phyloP scores from a whole-genome alignment of 129 eudicot genomes.

The Helianthus annuus region DNA sequence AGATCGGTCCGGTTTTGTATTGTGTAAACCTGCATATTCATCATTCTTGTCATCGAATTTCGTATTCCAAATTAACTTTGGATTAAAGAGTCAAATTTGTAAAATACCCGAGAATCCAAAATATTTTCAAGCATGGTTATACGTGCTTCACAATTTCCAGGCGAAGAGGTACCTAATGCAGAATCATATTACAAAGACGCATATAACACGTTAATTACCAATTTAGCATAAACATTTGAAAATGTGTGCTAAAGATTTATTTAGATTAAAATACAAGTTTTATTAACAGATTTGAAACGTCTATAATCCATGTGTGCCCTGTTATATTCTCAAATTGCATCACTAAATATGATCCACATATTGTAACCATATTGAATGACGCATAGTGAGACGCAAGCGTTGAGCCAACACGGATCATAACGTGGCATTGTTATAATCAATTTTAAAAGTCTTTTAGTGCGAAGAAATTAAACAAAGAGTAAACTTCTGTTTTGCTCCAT shows the following conservation, averaged over 20 bases:
- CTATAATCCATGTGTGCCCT: constrained; percentile 24
- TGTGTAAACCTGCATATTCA: constrained; percentile 50
- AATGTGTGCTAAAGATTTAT: not conserved
- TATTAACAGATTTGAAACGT: constrained; percentile 1
- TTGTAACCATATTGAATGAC: constrained; percentile 27
- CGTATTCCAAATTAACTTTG: constrained; percentile 8
- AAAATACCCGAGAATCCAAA: constrained; percentile 71
- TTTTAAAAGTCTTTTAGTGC: not conserved
- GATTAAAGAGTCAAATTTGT: constrained; percentile 4
- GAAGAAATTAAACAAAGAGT: not conserved
- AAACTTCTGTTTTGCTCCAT: too few species aligned
- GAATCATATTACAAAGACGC: constrained; percentile 16
- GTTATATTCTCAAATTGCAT: constrained; percentile 28
- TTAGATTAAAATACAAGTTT: not conserved
- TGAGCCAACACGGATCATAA: constrained; percentile 26
- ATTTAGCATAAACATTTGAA: not conserved
- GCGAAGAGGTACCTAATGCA: constrained; percentile 57
- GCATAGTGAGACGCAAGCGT: constrained; percentile 28
- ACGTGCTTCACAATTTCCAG: constrained; percentile 48
- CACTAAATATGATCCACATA: constrained; percentile 32
- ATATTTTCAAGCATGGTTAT: constrained; percentile 61
- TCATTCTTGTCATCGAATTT: constrained; percentile 21
- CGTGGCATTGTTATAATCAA: constrained; percentile 11
- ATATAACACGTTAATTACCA: constrained; percentile 8
- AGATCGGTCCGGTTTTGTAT: constrained; percentile 36